A percentile compares a stretch with the other conserved stretches of the same genome.
Evolutionary conservation across 129 eudicot species (phyloP).

Genomic region (Scalesia atractyloides): DNA sequence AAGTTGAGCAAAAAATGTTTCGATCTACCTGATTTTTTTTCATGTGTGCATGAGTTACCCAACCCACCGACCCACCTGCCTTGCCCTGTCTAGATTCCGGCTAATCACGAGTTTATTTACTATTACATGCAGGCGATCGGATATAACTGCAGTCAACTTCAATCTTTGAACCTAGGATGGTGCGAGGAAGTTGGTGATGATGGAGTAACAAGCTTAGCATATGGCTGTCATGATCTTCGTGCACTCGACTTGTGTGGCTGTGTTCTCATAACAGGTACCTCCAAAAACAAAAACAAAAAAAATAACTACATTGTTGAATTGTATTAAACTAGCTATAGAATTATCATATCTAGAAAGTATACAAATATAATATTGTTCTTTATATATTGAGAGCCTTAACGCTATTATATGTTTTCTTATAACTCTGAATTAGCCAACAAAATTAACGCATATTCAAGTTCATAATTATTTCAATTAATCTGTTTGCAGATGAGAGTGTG

Average conservation of each 20-base stretch:
- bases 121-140: slow-evolving; percentile 67
- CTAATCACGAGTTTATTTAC: neutral
- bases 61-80: neutral
- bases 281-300: too few species aligned
- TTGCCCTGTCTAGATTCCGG: neutral
- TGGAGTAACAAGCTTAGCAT: slow-evolving; percentile 86
- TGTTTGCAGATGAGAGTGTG: slow-evolving; percentile 77
- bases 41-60: neutral
- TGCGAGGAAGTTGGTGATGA: slow-evolving; percentile 84
- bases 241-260: slow-evolving; percentile 89
- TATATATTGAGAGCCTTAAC: neutral
- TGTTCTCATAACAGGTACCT: slow-evolving; percentile 82
- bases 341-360: neutral
- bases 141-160: slow-evolving; percentile 64
- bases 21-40: too few species aligned
- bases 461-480: neutral
- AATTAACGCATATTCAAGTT: neutral
- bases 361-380: too few species aligned
- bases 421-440: too few species aligned
- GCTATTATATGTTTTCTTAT: neutral
- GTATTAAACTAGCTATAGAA: neutral
- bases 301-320: neutral
- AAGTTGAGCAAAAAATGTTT: too few species aligned
- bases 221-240: slow-evolving; percentile 84
- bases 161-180: slow-evolving; percentile 83